These are phyloP conservation scores for Hypomyces rosellus DNA, from an alignment of 2,329 filamentous ascomycete genomes.

Conservation along the genomic window DNA sequence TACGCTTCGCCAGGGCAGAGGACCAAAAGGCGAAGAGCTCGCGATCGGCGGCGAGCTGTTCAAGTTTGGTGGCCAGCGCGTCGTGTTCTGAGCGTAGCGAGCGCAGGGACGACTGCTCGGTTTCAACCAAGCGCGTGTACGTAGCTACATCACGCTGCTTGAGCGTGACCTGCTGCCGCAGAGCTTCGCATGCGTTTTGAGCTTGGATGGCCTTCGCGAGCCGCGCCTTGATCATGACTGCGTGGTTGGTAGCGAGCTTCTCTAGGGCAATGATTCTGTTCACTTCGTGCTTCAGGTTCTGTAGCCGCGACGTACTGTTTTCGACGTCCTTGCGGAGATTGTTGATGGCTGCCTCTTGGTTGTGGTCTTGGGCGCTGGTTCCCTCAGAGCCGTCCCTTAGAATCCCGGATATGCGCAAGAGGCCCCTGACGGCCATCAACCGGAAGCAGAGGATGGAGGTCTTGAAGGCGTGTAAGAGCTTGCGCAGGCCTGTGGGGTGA, in stretches of 20 bases:
- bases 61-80: neutral
- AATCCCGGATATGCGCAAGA: neutral
- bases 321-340: constrained; percentile 6
- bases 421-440: neutral
- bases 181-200: constrained; percentile 3
- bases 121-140: neutral
- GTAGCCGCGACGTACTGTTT: neutral
- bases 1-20: constrained; percentile 11
- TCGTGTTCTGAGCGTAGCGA: neutral
- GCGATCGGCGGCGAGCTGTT: constrained; percentile 10
- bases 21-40: constrained; percentile 18
- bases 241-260: neutral
- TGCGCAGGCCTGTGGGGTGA: neutral
- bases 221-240: neutral
- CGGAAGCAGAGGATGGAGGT: constrained; percentile 1
- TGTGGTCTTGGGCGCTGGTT: neutral
- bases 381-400: neutral
- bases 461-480: neutral
- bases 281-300: constrained; percentile 1
- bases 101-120: constrained; percentile 3
- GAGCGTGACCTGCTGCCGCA: constrained; percentile 6
- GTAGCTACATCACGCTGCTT: constrained; percentile 6
- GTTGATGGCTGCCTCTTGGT: constrained; percentile 1
- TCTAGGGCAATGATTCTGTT: constrained; percentile 1
- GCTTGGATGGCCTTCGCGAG: neutral